These are phyloP conservation scores for Xylariomycetidae sp. DNA, from an alignment of 2,329 filamentous ascomycete species.

Conservation along the genomic window DNA sequence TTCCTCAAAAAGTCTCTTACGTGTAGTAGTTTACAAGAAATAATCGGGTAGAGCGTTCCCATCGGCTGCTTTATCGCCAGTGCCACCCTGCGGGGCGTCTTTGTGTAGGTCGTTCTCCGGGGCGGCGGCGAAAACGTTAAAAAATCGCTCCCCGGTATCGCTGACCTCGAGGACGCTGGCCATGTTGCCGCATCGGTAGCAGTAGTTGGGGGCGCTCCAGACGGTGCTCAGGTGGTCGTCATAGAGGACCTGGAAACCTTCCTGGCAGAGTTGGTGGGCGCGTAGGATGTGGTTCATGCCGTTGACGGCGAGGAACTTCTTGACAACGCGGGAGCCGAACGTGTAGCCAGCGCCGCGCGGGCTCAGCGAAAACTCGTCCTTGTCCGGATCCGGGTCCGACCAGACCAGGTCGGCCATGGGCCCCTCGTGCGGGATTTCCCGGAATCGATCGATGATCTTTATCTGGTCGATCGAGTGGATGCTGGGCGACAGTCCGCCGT, in stretches of 20 bases:
- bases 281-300: conserved; percentile 96
- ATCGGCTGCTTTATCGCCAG: conserved; percentile 62
- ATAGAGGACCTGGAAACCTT: conserved; percentile 95
- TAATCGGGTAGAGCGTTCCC: conserved; percentile 63
- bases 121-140: conserved; percentile 96
- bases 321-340: conserved; percentile 95
- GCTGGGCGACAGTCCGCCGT: conserved; percentile 80
- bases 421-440: conserved; percentile 96
- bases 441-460: conserved; percentile 98
- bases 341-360: conserved; percentile 94
- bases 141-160: conserved; percentile 86
- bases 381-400: conserved; percentile 96
- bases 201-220: conserved; percentile 97
- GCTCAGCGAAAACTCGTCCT: conserved; percentile 93
- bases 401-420: conserved; percentile 99
- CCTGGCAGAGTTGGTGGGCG: conserved; percentile 97
- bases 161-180: conserved; percentile 95
- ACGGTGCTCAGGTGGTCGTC: conserved; percentile 93
- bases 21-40: conserved; percentile 52
- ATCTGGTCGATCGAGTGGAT: conserved; percentile 99
- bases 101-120: conserved; percentile 92
- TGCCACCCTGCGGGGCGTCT: conserved; percentile 70
- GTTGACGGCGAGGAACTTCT: conserved; percentile 97
- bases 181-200: conserved; percentile 94
- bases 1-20: too few species aligned